These are phyloP conservation scores for Agarophyton chilense DNA, from an alignment of 23 red algal species.

Conservation along the genomic window DNA sequence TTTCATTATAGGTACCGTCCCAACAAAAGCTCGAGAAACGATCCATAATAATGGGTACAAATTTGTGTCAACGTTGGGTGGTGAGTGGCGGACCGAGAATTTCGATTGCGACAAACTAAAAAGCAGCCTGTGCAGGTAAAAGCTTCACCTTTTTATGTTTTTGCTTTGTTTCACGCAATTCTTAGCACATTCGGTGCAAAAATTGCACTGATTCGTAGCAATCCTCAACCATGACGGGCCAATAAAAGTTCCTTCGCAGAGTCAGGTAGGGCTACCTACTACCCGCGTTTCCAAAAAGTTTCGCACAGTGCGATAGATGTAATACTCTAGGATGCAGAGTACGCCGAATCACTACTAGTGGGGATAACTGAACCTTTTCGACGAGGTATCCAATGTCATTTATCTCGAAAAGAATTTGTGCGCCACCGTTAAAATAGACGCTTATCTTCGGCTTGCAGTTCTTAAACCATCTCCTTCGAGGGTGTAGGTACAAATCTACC, in stretches of 20 bases:
- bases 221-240: too few relatives aligned
- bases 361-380: background rate
- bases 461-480: too few relatives aligned
- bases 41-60: conserved; percentile 24
- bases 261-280: background rate
- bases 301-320: background rate
- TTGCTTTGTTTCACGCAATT: background rate
- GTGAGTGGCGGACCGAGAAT: too few relatives aligned
- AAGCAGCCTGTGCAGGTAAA: too few relatives aligned
- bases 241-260: too few relatives aligned
- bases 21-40: conserved; percentile 36
- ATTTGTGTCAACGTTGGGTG: background rate
- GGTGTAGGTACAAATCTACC: too few relatives aligned
- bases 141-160: background rate
- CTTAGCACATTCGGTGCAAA: too few relatives aligned
- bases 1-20: background rate
- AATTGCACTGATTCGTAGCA: too few relatives aligned
- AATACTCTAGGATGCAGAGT: background rate
- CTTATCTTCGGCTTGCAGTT: background rate
- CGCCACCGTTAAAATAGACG: background rate
- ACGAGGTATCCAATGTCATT: conserved; percentile 4
- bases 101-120: background rate
- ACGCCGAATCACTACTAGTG: background rate
- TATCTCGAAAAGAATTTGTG: background rate
- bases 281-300: background rate